Base-by-base conservation (phyloP, 768 basidiomycete genomes). In the Suillus subalutaceus region DNA sequence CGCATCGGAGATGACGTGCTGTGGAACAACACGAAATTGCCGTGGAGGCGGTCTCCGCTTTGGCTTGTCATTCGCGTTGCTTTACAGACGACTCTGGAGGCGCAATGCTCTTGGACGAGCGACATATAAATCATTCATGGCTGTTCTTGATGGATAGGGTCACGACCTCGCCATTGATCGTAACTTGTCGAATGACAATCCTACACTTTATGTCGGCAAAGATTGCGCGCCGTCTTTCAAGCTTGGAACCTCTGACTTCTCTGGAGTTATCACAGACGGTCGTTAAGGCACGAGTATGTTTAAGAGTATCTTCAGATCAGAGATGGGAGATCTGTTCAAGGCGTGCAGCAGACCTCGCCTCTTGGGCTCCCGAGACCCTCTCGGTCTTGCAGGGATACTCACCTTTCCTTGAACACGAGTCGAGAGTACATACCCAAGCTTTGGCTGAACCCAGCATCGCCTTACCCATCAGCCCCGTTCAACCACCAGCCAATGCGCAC, bases 31-130 rank as follows among this genome's bases (percentile, higher is more conserved):
- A 73, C 80, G 2, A 62, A 68, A 44, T 72, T 77, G 10, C 63
- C 86, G 76, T 87, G 85, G 85, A 74, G 86, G 35, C 77, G 86
- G 30, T 83, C 84, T 7, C 73, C 83, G 1, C 73, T 84, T 13
- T 87, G 85, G 85, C 79, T 86, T 5, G 70, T 84, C 15, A 71
- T 84, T 41, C 81, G 85, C 12, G 82, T 87, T 5, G 76, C 78
- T 1, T 67, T 84, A 32, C 84, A 85, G 69, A 82, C 78, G 0
- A 75, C 79, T 0, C 70, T 79, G 30, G 67, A 63, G n/a, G 20
- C 70, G 66, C 46, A 69, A 69, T 44, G 53, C 30, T 41, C 23
- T 63, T 6, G 71, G 68, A 9, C 56, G 35, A 3, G 55, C 35
- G 12, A 41, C 69, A 9, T 80, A 80, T 72, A 80, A 80, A 43